phyloP scores from a whole-genome alignment of 2,329 filamentous ascomycete genomes.

The Trematosphaeria pertusa region DNA sequence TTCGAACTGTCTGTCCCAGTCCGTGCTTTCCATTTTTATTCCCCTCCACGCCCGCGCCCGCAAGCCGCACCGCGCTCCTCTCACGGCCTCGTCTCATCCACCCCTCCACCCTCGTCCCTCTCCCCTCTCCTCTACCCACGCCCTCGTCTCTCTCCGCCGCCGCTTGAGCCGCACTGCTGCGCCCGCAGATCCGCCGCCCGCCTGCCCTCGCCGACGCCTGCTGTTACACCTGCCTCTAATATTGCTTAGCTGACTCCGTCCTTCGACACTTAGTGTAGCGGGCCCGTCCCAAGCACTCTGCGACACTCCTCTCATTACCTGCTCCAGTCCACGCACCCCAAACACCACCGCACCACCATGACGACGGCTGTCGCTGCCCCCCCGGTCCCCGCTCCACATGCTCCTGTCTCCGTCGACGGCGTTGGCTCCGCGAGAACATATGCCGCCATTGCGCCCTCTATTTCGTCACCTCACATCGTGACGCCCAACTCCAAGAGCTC shows the following conservation, averaged over 20 bases:
- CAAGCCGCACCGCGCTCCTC: background rate
- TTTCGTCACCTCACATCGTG: constrained; percentile 48
- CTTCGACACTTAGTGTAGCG: constrained; percentile 46
- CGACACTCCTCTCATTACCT: constrained; percentile 44
- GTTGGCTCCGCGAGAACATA: constrained; percentile 51
- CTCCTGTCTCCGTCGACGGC: constrained; percentile 45
- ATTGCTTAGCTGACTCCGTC: constrained; percentile 35
- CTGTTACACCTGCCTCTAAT: constrained; percentile 35
- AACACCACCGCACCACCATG: constrained; percentile 47
- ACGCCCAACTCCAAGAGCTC: constrained; percentile 46
- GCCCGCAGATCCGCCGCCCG: constrained; percentile 11
- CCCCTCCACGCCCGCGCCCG: constrained; percentile 23
- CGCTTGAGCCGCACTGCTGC: constrained; percentile 19
- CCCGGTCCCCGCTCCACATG: constrained; percentile 48
- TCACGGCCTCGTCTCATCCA: background rate
- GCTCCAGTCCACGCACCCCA: constrained; percentile 22
- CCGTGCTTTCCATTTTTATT: constrained; percentile 32
- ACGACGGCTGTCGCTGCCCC: constrained; percentile 56
- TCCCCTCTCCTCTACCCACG: constrained; percentile 5
- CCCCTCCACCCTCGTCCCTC: constrained; percentile 4
- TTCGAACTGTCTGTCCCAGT: constrained; percentile 13
- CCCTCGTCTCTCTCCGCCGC: constrained; percentile 10
- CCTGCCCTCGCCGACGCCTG: constrained; percentile 18
- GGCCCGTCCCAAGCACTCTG: constrained; percentile 39
- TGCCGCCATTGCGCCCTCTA: constrained; percentile 53